phyloP scores from a whole-genome alignment of 2,329 filamentous ascomycete genomes.

The Fusarium goolgardi region DNA sequence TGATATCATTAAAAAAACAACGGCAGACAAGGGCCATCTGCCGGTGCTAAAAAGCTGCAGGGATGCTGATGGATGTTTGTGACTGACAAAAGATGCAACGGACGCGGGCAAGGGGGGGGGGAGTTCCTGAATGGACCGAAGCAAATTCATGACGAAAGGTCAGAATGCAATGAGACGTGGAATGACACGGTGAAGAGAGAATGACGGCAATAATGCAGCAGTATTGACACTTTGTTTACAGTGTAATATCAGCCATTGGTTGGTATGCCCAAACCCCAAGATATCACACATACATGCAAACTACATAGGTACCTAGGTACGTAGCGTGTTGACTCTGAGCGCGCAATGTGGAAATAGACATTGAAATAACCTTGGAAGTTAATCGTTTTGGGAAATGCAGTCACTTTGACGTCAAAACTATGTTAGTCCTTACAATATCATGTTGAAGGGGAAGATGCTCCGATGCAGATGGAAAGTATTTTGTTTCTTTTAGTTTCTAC shows the following conservation, averaged over 20 bases:
- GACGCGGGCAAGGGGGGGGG: slow-evolving; percentile 6
- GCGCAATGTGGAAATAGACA: slow-evolving; percentile 4
- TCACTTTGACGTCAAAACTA: slow-evolving; percentile 43
- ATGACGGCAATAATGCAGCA: slow-evolving; percentile 19
- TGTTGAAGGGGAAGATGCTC: slow-evolving; percentile 1
- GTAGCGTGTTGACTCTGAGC: not conserved
- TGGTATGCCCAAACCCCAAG: not conserved
- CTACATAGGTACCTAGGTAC: not conserved
- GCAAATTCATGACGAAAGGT: slow-evolving; percentile 25
- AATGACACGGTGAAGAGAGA: slow-evolving; percentile 19
- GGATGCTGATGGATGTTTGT: slow-evolving; percentile 18
- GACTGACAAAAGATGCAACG: slow-evolving; percentile 10
- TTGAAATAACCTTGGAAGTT: slow-evolving; percentile 18
- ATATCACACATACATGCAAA: not conserved
- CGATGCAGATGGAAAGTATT: slow-evolving; percentile 3
- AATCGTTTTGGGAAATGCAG: slow-evolving; percentile 13
- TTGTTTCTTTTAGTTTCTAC: slow-evolving; percentile 9
- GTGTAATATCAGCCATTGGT: slow-evolving; percentile 7
- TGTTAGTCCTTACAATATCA: not conserved
- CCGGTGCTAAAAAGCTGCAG: slow-evolving; percentile 28
- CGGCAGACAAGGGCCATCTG: slow-evolving; percentile 33
- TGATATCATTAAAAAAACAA: slow-evolving; percentile 35
- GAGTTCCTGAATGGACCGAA: slow-evolving; percentile 7
- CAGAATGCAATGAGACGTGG: slow-evolving; percentile 33
- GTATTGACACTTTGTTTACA: not conserved